phyloP scores from a whole-genome alignment of 352 stramenopile species.

The Phytophthora citrophthora region DNA sequence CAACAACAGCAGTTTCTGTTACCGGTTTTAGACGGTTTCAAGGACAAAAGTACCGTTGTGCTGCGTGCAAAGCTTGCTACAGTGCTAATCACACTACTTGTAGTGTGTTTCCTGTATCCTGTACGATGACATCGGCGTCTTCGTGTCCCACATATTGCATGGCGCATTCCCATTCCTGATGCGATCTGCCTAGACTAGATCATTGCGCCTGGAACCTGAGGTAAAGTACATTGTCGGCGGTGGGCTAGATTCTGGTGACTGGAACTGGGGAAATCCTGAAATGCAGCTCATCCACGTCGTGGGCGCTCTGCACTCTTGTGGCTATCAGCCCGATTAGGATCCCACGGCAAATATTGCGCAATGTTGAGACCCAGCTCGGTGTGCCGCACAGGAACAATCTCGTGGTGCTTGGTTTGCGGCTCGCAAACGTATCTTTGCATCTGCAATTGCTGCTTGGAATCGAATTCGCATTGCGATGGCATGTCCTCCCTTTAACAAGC shows the following conservation, averaged over 20 bases:
- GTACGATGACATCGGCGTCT: not conserved
- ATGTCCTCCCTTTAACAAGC: slow-evolving; percentile 24
- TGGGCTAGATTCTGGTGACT: slow-evolving; percentile 5
- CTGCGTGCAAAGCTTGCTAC: too few species aligned
- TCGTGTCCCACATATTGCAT: not conserved
- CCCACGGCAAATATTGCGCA: not conserved
- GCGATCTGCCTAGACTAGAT: slow-evolving; percentile 12
- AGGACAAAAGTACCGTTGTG: too few species aligned
- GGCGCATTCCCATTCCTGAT: not conserved
- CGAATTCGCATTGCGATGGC: not conserved
- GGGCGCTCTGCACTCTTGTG: slow-evolving; percentile 9
- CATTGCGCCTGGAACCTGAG: slow-evolving; percentile 2
- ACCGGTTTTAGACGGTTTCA: too few species aligned
- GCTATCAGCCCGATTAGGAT: slow-evolving; percentile 8
- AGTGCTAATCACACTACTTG: too few species aligned
- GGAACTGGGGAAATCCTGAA: slow-evolving; percentile 4
- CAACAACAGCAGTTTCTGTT: too few species aligned
- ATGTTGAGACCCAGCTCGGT: slow-evolving; percentile 6
- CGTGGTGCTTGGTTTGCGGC: slow-evolving; percentile 20
- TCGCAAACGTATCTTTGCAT: slow-evolving; percentile 23
- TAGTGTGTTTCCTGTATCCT: not conserved
- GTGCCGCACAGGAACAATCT: slow-evolving; percentile 19
- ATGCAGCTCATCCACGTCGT: not conserved
- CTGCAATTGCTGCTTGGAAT: slow-evolving; percentile 16
- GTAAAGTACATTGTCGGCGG: not conserved